Evolutionary conservation across 768 basidiomycete species (phyloP), one percentile per base, ranked within the genome.

Genomic region (Termitomyces sp.): DNA sequence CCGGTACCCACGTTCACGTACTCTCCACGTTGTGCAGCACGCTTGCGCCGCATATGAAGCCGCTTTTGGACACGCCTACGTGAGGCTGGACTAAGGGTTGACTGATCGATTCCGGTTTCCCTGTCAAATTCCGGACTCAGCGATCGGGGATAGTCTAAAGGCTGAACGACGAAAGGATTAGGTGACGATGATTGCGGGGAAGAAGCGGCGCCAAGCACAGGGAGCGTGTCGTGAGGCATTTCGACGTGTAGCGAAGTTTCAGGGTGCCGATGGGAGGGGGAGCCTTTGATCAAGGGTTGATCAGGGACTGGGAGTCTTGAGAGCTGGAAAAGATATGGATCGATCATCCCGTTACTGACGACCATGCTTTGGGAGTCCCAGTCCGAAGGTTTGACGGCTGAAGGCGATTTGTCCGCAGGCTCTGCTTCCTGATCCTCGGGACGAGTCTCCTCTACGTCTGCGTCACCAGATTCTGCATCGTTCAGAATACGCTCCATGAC

Each of bases 31-130:
- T 74, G 69, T 30, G 74, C 70, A 3, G 89, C 88, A 43, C 89
- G 80, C 67, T 82, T 85, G 30, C 82, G 80, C 5, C 89, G 83
- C 89, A 91, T 91, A 62, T 88, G 82, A 6, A 91, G 72, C 39
- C 88, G 77, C 57, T 89, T 89, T 57, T 73, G 72, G 24, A 82
- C 61, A n/a, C 80, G 83, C 34, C 84, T 80, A 7, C 83, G 83
- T 9, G 80, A 75, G 1, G 62, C 64, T 1, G 85, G 83, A 20
- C 77, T 81, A 22, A 80, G 72, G 32, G 54, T 53, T n/a, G 61
- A 60, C 18, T 68, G 47, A 45, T 67, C 67, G 30, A 61, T n/a
- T 5, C 59, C 55, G 40, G 26, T 39, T 53, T 37, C 46, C 53
- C 3, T 52, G 33, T 57, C 55, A 27, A 13, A 40, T 34, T 49